Conservation (phyloP, 257 asterid genomes). For the Capsicum baccatum region DNA sequence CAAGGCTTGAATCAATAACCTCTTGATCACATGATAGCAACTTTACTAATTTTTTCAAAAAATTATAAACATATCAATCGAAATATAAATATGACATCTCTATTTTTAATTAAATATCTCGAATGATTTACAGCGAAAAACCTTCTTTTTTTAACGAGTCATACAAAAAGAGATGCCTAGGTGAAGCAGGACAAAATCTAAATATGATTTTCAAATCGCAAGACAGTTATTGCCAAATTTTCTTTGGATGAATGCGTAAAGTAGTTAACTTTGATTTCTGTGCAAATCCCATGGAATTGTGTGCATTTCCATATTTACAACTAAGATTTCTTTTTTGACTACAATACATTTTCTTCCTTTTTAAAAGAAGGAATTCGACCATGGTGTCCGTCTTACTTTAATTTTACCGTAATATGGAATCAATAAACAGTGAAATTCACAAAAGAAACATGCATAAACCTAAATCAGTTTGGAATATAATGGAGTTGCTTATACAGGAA, state of each 20-base stretch:
- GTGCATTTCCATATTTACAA: conserved; percentile 25
- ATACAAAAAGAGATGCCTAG: conserved; percentile 36
- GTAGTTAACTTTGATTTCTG: conserved; percentile 2
- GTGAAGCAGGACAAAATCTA: conserved; percentile 38
- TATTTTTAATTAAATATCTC: too few relatives aligned
- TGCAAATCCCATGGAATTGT: conserved; percentile 31
- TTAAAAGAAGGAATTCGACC: conserved; percentile 22
- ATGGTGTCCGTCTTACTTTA: conserved; percentile 17
- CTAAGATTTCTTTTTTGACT: conserved; percentile 28
- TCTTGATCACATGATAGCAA: too few relatives aligned
- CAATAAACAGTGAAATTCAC: neutral
- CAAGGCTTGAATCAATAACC: too few relatives aligned
- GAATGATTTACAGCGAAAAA: too few relatives aligned
- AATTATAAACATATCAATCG: too few relatives aligned
- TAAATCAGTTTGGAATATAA: neutral
- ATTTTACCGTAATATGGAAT: conserved; percentile 8
- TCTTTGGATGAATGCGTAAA: conserved; percentile 11
- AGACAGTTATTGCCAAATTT: conserved; percentile 22
- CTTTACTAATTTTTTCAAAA: too few relatives aligned
- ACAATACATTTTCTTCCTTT: conserved; percentile 5
- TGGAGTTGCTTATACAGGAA: neutral
- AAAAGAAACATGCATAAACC: neutral
- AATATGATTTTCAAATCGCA: conserved; percentile 37
- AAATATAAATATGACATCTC: too few relatives aligned
- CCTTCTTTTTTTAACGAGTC: too few relatives aligned